Evolutionary conservation across 805 yeast genomes (phyloP).

Genomic region (Myxozyma melibiosi): DNA sequence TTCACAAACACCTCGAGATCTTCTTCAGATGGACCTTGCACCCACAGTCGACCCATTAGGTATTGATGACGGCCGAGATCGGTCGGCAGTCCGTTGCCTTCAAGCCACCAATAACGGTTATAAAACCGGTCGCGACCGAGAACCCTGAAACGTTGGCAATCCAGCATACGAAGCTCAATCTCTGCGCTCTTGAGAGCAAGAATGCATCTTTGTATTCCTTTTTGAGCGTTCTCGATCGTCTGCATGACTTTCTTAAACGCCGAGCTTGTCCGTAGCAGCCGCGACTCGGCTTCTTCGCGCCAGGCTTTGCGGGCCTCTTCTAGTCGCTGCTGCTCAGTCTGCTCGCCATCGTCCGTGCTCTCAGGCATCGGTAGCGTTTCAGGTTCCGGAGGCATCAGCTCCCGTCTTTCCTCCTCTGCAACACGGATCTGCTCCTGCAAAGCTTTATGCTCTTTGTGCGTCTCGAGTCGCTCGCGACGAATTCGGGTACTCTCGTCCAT

Average conservation of each 20-base stretch:
- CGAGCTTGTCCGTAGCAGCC: slow-evolving; percentile 40
- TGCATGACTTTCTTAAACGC: slow-evolving; percentile 44
- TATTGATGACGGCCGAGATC: slow-evolving; percentile 53
- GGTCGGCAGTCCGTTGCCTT: slow-evolving; percentile 65
- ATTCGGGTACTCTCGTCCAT: slow-evolving; percentile 63
- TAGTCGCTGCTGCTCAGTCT: background rate
- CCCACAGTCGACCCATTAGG: slow-evolving; percentile 82
- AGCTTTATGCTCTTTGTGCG: slow-evolving; percentile 59
- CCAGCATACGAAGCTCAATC: slow-evolving; percentile 53
- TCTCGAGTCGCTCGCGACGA: slow-evolving; percentile 68
- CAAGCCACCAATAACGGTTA: slow-evolving; percentile 96
- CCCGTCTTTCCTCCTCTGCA: slow-evolving; percentile 43
- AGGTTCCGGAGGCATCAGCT: slow-evolving; percentile 3
- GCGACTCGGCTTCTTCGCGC: slow-evolving; percentile 33
- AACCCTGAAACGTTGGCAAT: slow-evolving; percentile 71
- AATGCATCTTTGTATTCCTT: slow-evolving; percentile 51
- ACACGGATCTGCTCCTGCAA: slow-evolving; percentile 55
- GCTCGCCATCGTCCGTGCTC: slow-evolving; percentile 11
- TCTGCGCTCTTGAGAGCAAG: slow-evolving; percentile 58
- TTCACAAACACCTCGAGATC: slow-evolving; percentile 46
- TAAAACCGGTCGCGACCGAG: slow-evolving; percentile 82
- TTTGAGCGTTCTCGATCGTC: slow-evolving; percentile 38
- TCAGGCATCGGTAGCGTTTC: slow-evolving; percentile 33
- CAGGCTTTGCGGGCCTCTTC: slow-evolving; percentile 36
- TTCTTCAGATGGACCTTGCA: slow-evolving; percentile 80